Evolutionary conservation across 2,329 filamentous ascomycete genomes (phyloP).

Genomic region (Neonectria faginata): DNA sequence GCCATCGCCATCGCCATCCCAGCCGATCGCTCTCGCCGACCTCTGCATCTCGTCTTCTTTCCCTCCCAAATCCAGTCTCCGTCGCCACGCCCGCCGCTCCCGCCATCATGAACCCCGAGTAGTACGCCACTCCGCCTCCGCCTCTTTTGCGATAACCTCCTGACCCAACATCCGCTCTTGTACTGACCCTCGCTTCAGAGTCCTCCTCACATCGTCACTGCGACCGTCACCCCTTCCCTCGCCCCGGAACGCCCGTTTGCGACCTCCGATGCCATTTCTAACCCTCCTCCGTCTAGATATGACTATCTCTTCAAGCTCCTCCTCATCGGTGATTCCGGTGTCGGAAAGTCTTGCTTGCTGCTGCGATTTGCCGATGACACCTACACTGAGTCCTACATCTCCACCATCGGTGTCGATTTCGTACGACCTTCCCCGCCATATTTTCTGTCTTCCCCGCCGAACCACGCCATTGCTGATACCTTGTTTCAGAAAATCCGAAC

Average conservation of each 20-base stretch:
- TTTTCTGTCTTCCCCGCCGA: conserved; percentile 6
- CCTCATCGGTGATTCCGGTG: conserved; percentile 99
- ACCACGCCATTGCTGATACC: conserved; percentile 30
- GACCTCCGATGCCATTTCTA: conserved; percentile 38
- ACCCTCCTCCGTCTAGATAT: conserved; percentile 75
- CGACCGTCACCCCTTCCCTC: conserved; percentile 12
- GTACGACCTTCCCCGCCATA: conserved; percentile 67
- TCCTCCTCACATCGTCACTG: conserved; percentile 30
- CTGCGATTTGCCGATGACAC: conserved; percentile 98
- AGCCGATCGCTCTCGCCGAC: conserved; percentile 16
- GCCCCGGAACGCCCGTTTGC: conserved; percentile 12
- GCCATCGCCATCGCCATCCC: conserved; percentile 35
- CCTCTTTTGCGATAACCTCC: conserved; percentile 48
- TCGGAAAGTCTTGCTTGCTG: conserved; percentile 99
- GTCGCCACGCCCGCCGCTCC: conserved; percentile 36
- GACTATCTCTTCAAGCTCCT: conserved; percentile 99
- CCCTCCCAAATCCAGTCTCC: conserved; percentile 27
- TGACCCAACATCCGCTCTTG: conserved; percentile 37
- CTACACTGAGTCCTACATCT: conserved; percentile 99
- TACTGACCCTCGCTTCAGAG: conserved; percentile 47
- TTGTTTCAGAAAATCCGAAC: conserved; percentile 92
- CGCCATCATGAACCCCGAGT: conserved; percentile 90
- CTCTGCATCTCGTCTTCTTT: conserved; percentile 17
- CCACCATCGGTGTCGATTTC: conserved; percentile 99
- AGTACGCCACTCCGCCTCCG: conserved; percentile 68